Percentiles rank a stretch among this genome's conserved stretches.
phyloP scores from a whole-genome alignment of 371 early-diverging fungal genomes.

The Apophysomyces trapeziformis region DNA sequence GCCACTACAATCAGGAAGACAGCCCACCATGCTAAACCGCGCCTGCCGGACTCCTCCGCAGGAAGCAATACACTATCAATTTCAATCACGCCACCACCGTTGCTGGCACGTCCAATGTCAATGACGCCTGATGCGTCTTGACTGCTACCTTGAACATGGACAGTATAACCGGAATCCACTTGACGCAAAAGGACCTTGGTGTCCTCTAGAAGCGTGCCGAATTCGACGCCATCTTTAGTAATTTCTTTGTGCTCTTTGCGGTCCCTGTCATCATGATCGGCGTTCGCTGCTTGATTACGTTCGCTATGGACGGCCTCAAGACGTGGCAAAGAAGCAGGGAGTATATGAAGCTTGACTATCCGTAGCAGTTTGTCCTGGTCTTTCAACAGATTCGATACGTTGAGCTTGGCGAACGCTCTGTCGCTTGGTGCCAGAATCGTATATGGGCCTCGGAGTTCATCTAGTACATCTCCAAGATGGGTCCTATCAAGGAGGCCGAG shows the following conservation, averaged over 20 bases:
- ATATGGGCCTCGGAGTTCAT: slow-evolving; percentile 32
- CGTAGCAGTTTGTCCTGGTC: slow-evolving; percentile 46
- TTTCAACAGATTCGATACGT: slow-evolving; percentile 39
- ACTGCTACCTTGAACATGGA: slow-evolving; percentile 35
- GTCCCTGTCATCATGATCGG: slow-evolving; percentile 1
- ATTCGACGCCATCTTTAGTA: slow-evolving; percentile 26
- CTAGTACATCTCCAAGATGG: slow-evolving; percentile 41
- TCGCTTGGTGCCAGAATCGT: slow-evolving; percentile 62
- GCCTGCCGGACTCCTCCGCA: not conserved
- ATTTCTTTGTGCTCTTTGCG: slow-evolving; percentile 17
- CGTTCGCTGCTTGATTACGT: slow-evolving; percentile 9
- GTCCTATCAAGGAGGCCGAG: slow-evolving; percentile 44
- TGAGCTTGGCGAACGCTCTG: slow-evolving; percentile 54
- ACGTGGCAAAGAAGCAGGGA: slow-evolving; percentile 47
- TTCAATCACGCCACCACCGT: slow-evolving; percentile 44
- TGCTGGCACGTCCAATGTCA: slow-evolving; percentile 36
- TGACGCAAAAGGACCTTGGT: slow-evolving; percentile 30
- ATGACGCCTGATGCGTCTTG: slow-evolving; percentile 32
- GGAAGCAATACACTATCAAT: slow-evolving; percentile 48
- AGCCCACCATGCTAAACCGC: slow-evolving; percentile 28
- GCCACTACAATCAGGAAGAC: slow-evolving; percentile 24
- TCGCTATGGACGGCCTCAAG: slow-evolving; percentile 14
- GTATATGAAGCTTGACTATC: slow-evolving; percentile 54
- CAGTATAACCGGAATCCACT: slow-evolving; percentile 23
- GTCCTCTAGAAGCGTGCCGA: slow-evolving; percentile 31